Base-by-base conservation (phyloP, 306 rosid species). In the Corylus heterophylla region DNA sequence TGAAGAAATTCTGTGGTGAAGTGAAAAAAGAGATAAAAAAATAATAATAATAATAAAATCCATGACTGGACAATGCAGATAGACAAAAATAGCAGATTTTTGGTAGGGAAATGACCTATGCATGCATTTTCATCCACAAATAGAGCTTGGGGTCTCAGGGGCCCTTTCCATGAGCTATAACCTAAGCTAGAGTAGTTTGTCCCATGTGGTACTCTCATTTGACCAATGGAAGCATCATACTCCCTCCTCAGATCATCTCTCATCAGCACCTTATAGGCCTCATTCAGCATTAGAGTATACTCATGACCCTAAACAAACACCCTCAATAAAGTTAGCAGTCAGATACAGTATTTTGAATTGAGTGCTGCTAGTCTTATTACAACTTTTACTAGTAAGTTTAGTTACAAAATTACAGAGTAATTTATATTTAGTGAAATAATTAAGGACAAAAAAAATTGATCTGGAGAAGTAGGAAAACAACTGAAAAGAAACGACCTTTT, bases 41-140 rank as follows among this genome's bases (percentile, higher is more conserved):
- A 39, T 7, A 25, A 18, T 71, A 22, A 22, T n/a, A 22, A 0
- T 22, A 3, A 9, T 44, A 39, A 14, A 25, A 10, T 72, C 44
- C 62, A 14, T 8, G 44, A 54, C 25, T 64, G 62, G 42, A 76
- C 35, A 56, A 14, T 48, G 4, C 47, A 29, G 9, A 42, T 27
- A 42, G 52, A 52, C 75, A 74, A 51, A n/a, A 69, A 44, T 20
- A 54, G 58, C 68, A 22, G 39, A 2, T 11, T 48, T 78, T 54
- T 20, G 64, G 55, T 25, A 49, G 80, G 29, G 68, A 17, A 69
- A 75, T 73, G 67, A 90, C 96, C 97, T 88, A 92, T 85, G 86
- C 97, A 92, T 17, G 92, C 90, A 85, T 88, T 90, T 85, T 80
- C 96, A 82, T 92, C 97, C n/a, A 92, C 92, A 83, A 92, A 92